phyloP scores from a whole-genome alignment of 768 basidiomycete genomes.

The Lactarius quietus region DNA sequence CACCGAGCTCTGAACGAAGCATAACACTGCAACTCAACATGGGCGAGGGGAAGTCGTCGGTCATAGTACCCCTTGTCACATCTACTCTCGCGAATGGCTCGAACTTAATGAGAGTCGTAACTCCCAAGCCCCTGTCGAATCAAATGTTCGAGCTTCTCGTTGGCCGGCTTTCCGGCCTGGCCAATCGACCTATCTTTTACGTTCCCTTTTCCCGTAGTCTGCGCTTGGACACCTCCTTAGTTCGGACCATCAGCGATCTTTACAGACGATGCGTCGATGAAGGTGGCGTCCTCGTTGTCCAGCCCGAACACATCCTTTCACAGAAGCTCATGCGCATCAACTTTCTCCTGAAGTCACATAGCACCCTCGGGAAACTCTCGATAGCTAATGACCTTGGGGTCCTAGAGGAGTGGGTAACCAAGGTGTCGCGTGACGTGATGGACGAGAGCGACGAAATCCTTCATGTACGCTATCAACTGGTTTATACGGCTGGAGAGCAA shows the following conservation, averaged over 20 bases:
- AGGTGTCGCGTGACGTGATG: conserved; percentile 16
- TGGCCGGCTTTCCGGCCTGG: conserved; percentile 42
- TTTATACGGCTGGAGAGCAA: conserved; percentile 44
- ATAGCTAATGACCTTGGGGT: background rate
- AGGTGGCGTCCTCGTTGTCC: conserved; percentile 45
- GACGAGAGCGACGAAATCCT: conserved; percentile 37
- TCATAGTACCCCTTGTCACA: conserved; percentile 47
- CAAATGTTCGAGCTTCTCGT: conserved; percentile 51
- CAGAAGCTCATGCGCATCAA: conserved; percentile 47
- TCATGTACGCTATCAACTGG: conserved; percentile 44
- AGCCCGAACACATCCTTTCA: conserved; percentile 54
- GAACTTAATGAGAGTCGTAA: conserved; percentile 46
- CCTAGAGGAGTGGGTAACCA: conserved; percentile 1
- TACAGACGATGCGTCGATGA: conserved; percentile 38
- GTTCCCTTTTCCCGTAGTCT: conserved; percentile 48
- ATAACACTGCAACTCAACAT: conserved; percentile 51
- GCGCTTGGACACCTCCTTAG: conserved; percentile 25
- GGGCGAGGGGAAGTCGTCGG: conserved; percentile 55
- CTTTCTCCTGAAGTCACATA: conserved; percentile 25
- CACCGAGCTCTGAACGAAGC: conserved; percentile 36
- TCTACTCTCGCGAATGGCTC: conserved; percentile 41
- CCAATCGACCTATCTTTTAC: conserved; percentile 46
- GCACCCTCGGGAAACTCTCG: background rate
- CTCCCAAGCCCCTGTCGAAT: conserved; percentile 44
- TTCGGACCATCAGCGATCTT: conserved; percentile 32